Percentiles rank a stretch among this genome's conserved stretches.
Conservation (phyloP, 140 eudicot genomes). For the Senecio squalidus region DNA sequence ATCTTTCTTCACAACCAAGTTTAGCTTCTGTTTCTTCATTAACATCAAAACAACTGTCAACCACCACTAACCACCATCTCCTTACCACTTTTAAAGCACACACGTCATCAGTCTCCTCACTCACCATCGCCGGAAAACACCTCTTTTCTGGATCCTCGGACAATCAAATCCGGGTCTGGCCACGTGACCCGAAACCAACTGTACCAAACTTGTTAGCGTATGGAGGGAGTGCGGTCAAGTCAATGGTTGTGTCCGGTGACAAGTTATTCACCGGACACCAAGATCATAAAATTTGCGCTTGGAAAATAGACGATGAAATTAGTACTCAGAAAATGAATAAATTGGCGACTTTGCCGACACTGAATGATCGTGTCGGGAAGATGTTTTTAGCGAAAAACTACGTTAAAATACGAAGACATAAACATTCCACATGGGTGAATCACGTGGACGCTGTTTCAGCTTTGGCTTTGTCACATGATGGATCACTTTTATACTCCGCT, state of each 20-base stretch:
- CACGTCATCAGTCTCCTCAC: conserved; percentile 54
- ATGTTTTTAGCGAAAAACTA: conserved; percentile 51
- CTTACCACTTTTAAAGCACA: conserved; percentile 70
- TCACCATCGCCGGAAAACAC: conserved; percentile 60
- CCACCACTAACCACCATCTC: conserved; percentile 24
- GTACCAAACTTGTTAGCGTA: conserved; percentile 13
- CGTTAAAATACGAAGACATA: conserved; percentile 52
- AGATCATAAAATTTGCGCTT: conserved; percentile 74
- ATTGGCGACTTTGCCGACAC: conserved; percentile 54
- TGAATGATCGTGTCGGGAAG: conserved; percentile 51
- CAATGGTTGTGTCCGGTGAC: conserved; percentile 43
- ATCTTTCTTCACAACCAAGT: conserved; percentile 49
- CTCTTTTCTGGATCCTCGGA: conserved; percentile 66
- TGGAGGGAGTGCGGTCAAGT: conserved; percentile 45
- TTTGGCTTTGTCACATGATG: conserved; percentile 57
- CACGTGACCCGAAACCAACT: conserved; percentile 16
- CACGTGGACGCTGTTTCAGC: conserved; percentile 78
- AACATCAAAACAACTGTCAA: conserved; percentile 30
- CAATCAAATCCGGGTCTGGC: conserved; percentile 60
- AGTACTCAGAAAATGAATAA: conserved; percentile 15
- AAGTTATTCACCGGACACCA: conserved; percentile 71
- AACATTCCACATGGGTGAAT: conserved; percentile 71
- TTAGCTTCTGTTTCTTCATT: conserved; percentile 64
- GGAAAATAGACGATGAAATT: conserved; percentile 51
- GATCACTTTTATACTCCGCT: conserved; percentile 55